Conservation (phyloP, 768 basidiomycete genomes). For the Mycena galopus region DNA sequence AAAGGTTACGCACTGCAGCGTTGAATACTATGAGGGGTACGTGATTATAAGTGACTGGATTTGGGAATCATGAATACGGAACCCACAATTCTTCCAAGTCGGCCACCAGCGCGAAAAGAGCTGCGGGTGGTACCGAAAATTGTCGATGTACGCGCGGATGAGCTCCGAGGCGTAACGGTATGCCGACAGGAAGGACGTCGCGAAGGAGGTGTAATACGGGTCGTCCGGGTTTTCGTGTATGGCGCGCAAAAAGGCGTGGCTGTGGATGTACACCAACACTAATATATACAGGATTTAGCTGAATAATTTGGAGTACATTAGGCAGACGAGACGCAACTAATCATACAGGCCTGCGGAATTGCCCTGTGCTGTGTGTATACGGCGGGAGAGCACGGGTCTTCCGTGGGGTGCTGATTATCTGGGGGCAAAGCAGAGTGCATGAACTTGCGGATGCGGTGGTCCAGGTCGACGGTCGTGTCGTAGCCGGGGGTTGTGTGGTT, state of each 20-base stretch:
- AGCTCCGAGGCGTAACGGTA: slow-evolving; percentile 5
- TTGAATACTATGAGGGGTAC: background rate
- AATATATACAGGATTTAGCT: too few relatives aligned
- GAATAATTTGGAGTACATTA: background rate
- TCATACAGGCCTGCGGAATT: slow-evolving; percentile 2
- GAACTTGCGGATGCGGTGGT: slow-evolving; percentile 26
- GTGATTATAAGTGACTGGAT: background rate
- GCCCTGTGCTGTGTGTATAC: background rate
- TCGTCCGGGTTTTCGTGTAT: slow-evolving; percentile 16
- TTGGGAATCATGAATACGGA: background rate
- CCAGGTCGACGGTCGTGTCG: slow-evolving; percentile 3
- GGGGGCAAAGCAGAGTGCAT: slow-evolving; percentile 10
- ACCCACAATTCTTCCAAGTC: slow-evolving; percentile 16
- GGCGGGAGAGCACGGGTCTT: background rate
- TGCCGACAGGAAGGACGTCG: slow-evolving; percentile 17
- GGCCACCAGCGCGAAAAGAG: slow-evolving; percentile 25
- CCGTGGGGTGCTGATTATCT: background rate
- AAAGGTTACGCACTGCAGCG: background rate
- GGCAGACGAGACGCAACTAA: background rate
- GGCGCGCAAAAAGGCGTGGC: background rate
- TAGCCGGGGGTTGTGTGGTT: background rate
- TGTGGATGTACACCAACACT: slow-evolving; percentile 29
- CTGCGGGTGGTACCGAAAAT: background rate
- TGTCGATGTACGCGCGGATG: background rate
- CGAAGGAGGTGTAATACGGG: slow-evolving; percentile 5